Evolutionary conservation across 441 rosid genomes (phyloP), one percentile per base, ranked within the genome.

Genomic region (Populus hybrid): DNA sequence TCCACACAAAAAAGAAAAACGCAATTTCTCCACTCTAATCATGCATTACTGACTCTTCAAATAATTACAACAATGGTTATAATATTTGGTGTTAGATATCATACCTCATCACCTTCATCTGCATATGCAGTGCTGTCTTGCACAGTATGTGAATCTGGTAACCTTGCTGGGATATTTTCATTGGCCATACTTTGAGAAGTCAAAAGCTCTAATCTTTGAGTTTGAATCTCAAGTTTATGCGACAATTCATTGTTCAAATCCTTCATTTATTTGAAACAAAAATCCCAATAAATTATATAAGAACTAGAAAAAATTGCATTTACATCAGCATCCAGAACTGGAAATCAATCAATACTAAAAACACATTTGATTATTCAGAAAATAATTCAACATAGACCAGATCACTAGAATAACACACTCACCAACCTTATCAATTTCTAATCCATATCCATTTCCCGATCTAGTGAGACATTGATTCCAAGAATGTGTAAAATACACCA

Each of bases 61-160:
- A 50, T 50, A 5, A 50, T 50, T 50, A 50, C n/a, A 16, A 0
- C 59, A 50, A 8, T 10, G 3, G 32, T 64, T 4, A 24, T 7
- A 68, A 9, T 4, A 26, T 40, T 70, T 42, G 16, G 59, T 14
- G 12, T 16, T 61, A 61, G 42, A 16, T 23, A 67, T 24, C 81
- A 66, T 85, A 94, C 99, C 99, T 96, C 99, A 67, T 96, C 99
- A 59, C 99, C 99, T 86, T 96, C 99, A 80, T 94, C 99, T 21
- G 97, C 98, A 83, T 89, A 92, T 53, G 92, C 83, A 85, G 86
- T 65, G 77, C 79, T 83, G 76, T 94, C 98, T 79, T 81, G 91
- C 67, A 78, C 61, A 24, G 79, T 40, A 61, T 40, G 89, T 73
- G 91, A 74, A 80, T 92, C 97, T 18, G 84, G 84, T 73, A 82